Percentiles rank a stretch among this genome's conserved stretches.
phyloP scores from a whole-genome alignment of 768 basidiomycete species.

The Hericium coralloides region DNA sequence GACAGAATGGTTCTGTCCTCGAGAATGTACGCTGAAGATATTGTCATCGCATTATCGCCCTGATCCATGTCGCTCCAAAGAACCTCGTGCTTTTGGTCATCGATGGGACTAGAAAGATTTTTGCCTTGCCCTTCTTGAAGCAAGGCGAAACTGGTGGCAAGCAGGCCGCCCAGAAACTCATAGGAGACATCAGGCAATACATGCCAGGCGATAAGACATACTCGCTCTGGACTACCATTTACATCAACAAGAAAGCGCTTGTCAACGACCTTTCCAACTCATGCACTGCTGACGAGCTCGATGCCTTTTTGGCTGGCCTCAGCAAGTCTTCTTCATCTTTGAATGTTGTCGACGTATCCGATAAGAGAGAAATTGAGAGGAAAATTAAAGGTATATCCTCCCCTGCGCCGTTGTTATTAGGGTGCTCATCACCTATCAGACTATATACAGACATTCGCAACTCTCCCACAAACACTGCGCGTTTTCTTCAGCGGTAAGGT shows the following conservation, averaged over 20 bases:
- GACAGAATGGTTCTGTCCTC: no score
- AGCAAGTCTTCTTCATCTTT: constrained; percentile 46
- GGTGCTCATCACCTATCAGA: constrained; percentile 29
- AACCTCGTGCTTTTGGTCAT: neutral
- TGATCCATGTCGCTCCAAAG: neutral
- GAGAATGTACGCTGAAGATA: neutral
- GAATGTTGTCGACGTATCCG: neutral
- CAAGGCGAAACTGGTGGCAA: neutral
- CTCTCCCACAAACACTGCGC: constrained; percentile 66
- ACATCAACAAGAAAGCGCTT: neutral
- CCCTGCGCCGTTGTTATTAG: neutral
- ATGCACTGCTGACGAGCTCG: constrained; percentile 58
- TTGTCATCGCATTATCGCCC: neutral
- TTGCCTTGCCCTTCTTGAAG: neutral
- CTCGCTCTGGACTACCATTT: neutral
- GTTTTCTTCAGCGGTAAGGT: constrained; percentile 62
- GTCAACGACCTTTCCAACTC: constrained; percentile 27
- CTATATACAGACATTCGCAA: constrained; percentile 59
- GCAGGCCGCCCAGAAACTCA: neutral
- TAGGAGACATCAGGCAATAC: neutral
- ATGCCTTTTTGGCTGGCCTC: constrained; percentile 54
- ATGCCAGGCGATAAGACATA: neutral
- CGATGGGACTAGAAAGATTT: neutral
- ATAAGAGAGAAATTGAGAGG: neutral
- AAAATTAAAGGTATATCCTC: neutral